Evolutionary conservation across 164 flowering plant species (phyloP), one percentile per base, ranked within the genome.

Genomic region (Kingdonia uniflora): DNA sequence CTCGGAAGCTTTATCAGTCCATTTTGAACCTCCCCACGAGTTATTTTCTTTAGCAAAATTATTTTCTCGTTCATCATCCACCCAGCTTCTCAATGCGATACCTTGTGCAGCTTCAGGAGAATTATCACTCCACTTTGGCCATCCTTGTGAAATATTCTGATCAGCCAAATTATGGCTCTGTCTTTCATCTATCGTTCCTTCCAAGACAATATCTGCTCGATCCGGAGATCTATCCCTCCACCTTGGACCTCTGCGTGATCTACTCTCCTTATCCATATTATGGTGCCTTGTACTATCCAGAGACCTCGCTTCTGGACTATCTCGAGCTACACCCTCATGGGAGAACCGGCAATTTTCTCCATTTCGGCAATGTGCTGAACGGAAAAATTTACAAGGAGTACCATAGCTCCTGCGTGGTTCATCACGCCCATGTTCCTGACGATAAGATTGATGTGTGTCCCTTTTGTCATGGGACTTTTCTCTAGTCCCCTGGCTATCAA

Each of bases 291-390:
- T 65, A 37, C 59, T 76, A 64, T 71, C 74, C 6, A 19, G 56
- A 37, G 67, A 61, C 39, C 69, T 75, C 35, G 63, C 59, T 8
- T 69, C 75, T 15, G 75, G 67, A 51, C 62, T 62, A 26, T 16
- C 52, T 49, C 24, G 42, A 20, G 38, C 33, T 46, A 65, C 62
- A 52, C 38, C 60, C 40, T 71, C 65, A 72, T 89, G 97, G 61
- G 84, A 76, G 65, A 81, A 83, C 64, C 68, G 74, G 65, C 97
- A 89, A 57, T 57, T 23, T 37, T 68, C 73, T 20, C 95, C 84
- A 46, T 73, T 71, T 2, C 77, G 74, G 67, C 95, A 88, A 48
- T 65, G 66, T 33, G 95, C 95, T 1, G 71, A 69, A 38, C 76
- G 74, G 72, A 80, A 85, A 59, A 57, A 89, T 59, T 68, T 84